Evolutionary conservation across 306 rosid species (phyloP).

Genomic region (Dalbergia cultrata): DNA sequence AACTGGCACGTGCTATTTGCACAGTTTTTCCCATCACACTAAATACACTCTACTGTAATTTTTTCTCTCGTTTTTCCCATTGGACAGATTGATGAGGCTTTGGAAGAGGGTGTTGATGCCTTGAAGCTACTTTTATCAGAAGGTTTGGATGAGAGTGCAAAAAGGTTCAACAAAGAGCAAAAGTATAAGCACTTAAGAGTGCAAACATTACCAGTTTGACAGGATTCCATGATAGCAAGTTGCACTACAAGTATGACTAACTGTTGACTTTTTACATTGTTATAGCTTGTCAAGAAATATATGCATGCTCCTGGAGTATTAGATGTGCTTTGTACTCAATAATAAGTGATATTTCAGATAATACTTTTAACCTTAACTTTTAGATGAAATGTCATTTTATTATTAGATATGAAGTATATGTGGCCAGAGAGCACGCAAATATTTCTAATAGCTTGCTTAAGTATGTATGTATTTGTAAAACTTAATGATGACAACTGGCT

Average conservation of each 20-base stretch:
- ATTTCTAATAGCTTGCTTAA: background rate
- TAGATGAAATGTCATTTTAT: too few relatives aligned
- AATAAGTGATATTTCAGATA: too few relatives aligned
- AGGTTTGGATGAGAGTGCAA: constrained; percentile 69
- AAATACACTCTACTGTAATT: background rate
- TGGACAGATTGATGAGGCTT: constrained; percentile 64
- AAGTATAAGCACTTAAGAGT: constrained; percentile 81
- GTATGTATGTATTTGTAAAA: constrained; percentile 1
- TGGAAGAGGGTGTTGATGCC: constrained; percentile 65
- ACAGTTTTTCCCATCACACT: background rate
- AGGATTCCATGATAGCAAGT: constrained; percentile 34
- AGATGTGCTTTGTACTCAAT: too few relatives aligned
- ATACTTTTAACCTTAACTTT: too few relatives aligned
- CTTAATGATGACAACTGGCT: background rate
- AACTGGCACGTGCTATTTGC: constrained; percentile 11
- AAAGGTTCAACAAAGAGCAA: constrained; percentile 78
- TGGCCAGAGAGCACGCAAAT: too few relatives aligned
- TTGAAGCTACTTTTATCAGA: constrained; percentile 62
- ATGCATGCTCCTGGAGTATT: too few relatives aligned
- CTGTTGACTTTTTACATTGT: too few relatives aligned
- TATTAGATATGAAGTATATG: too few relatives aligned
- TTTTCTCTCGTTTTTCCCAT: background rate
- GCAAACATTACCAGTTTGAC: constrained; percentile 64
- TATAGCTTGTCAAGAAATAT: too few relatives aligned
- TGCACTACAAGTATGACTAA: background rate